Percentiles rank a stretch among this genome's conserved stretches.
phyloP scores from a whole-genome alignment of 805 yeast genomes.

The Starmerella scarabaei region DNA sequence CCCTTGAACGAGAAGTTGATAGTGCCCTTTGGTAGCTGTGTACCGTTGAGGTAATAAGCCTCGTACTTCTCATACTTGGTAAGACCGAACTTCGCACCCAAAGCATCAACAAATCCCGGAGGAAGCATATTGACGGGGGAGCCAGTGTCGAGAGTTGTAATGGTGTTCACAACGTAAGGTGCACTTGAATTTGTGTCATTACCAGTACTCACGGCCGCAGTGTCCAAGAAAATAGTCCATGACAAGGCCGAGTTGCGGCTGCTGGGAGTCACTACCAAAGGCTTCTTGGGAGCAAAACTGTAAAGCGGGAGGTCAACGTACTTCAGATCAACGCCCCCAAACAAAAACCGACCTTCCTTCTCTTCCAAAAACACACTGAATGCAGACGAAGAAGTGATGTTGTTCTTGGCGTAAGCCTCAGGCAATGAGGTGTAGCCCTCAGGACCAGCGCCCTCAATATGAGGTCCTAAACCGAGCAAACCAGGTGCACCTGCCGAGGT shows the following conservation, averaged over 20 bases:
- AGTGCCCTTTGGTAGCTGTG: slow-evolving; percentile 9
- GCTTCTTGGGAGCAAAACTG: slow-evolving; percentile 15
- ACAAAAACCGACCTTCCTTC: slow-evolving; percentile 23
- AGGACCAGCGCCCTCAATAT: slow-evolving; percentile 22
- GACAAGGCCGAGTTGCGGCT: slow-evolving; percentile 12
- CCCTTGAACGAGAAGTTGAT: slow-evolving; percentile 23
- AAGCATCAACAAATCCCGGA: slow-evolving; percentile 22
- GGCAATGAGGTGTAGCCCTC: slow-evolving; percentile 18
- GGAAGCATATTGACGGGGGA: slow-evolving; percentile 26
- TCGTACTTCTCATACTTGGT: slow-evolving; percentile 20
- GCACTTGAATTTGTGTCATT: too few species aligned
- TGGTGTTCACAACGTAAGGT: slow-evolving; percentile 17
- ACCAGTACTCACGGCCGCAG: slow-evolving; percentile 17
- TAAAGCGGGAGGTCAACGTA: slow-evolving; percentile 23
- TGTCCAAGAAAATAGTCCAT: slow-evolving; percentile 17
- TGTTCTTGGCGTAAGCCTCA: slow-evolving; percentile 19
- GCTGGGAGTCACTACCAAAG: slow-evolving; percentile 2
- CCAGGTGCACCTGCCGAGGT: slow-evolving; percentile 22
- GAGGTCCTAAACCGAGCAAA: slow-evolving; percentile 22
- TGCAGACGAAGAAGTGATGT: slow-evolving; percentile 19
- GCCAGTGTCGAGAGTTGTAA: slow-evolving; percentile 25
- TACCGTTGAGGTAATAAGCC: slow-evolving; percentile 20
- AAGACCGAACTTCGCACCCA: slow-evolving; percentile 22
- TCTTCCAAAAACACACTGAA: slow-evolving; percentile 20
- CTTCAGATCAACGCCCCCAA: slow-evolving; percentile 25